Evolutionary conservation across 257 asterid species (phyloP), one percentile per base, ranked within the genome.

Genomic region (Fraxinus anomala): DNA sequence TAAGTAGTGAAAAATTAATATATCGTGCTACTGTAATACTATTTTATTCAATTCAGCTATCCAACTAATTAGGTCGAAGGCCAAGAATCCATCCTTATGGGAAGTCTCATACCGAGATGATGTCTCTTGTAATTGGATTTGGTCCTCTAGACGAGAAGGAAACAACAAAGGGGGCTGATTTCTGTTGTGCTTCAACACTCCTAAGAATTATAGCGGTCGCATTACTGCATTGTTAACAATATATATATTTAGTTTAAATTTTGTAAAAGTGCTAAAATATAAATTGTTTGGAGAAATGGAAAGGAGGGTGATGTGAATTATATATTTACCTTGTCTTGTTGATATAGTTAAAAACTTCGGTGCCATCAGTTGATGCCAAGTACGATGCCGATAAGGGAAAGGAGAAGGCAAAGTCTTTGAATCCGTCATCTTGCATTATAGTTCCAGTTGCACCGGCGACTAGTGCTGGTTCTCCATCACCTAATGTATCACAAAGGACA

Each of bases 81-180:
- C 47, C 47, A 40, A 40, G 47, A 40, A 11, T 40, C 47, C 47
- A 10, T 40, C 14, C 14, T 40, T 11, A 10, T 10, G 4, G 16
- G 12, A 16, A 70, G 9, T n/a, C 10, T 47, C 19, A 3, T 77
- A 90, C 91, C 92, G 88, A 89, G 49, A 91, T 89, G 63, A 88
- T 77, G 79, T 84, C 90, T 2, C 54, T 79, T 10, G 94, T 85
- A 16, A 88, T 75, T 23, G 91, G 85, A 77, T 88, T 89, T 6
- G 96, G 94, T 17, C 96, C 94, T 67, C 93, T 82, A 0, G 94
- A 91, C 67, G 91, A 89, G 71, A 89, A 91, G 21, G 90, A 86
- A 68, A 78, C 92, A 8, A 91, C 88, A 68, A 80, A 88, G 0
- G 94, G 94, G 61, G 92, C 89, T 0, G 17, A 10, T 14, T 77